Evolutionary conservation across 305 asterid species (phyloP).

Genomic region (Fraxinus sp.): DNA sequence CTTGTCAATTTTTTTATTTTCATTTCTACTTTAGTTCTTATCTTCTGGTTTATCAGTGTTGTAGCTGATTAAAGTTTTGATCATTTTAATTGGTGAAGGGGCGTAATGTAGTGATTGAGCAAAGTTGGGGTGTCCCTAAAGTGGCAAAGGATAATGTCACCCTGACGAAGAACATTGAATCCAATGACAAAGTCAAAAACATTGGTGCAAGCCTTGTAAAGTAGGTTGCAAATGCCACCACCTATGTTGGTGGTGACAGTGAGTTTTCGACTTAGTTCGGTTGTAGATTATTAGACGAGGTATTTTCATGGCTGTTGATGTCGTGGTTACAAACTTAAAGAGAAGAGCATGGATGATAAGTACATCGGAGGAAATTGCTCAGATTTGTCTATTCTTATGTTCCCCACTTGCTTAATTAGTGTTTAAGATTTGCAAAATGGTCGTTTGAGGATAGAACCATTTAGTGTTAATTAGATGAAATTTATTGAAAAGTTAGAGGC

Average conservation of each 20-base stretch:
- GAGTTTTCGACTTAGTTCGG: background rate
- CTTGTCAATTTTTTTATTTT: background rate
- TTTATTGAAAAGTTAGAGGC: too few relatives aligned
- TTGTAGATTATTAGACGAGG: constrained; percentile 44
- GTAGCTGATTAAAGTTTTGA: too few relatives aligned
- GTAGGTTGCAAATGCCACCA: constrained; percentile 61
- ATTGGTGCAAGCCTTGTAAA: constrained; percentile 38
- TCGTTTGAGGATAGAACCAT: background rate
- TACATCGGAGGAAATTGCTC: constrained; percentile 69
- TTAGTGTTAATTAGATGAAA: background rate
- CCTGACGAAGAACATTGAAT: constrained; percentile 35
- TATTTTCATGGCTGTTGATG: constrained; percentile 55
- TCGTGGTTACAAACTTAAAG: constrained; percentile 55
- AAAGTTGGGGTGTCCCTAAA: constrained; percentile 71
- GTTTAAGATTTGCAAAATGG: background rate
- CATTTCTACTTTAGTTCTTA: background rate
- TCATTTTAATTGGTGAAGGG: too few relatives aligned
- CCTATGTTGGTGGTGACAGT: constrained; percentile 72
- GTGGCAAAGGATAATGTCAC: constrained; percentile 37
- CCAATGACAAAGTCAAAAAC: constrained; percentile 52
- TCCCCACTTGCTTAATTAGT: background rate
- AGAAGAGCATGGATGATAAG: constrained; percentile 70
- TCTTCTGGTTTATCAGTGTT: background rate
- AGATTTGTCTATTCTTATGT: constrained; percentile 37
- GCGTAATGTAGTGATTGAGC: background rate